phyloP scores from a whole-genome alignment of 1,139 yeast species.

The Yamadazyma taylorii region DNA sequence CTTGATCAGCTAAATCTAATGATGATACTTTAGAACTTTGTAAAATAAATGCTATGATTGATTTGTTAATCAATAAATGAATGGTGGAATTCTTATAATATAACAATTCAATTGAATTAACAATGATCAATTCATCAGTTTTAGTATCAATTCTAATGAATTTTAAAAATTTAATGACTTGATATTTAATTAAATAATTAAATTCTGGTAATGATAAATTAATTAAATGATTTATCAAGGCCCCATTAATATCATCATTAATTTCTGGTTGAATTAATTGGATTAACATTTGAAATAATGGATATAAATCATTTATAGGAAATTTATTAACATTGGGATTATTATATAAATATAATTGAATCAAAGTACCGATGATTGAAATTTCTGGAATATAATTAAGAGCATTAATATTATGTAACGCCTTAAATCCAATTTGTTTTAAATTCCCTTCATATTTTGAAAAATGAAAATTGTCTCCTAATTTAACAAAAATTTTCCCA shows the following conservation, averaged over 20 bases:
- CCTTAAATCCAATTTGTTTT: constrained; percentile 43
- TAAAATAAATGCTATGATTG: constrained; percentile 36
- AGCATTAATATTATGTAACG: constrained; percentile 42
- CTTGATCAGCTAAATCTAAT: constrained; percentile 30
- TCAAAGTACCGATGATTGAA: constrained; percentile 39
- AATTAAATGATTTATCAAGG: constrained; percentile 14
- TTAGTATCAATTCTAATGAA: constrained; percentile 32
- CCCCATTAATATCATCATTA: constrained; percentile 13
- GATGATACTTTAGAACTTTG: constrained; percentile 16
- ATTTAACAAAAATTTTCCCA: constrained; percentile 41
- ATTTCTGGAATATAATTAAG: constrained; percentile 38
- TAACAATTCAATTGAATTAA: constrained; percentile 41
- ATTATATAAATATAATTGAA: constrained; percentile 33
- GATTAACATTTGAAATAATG: constrained; percentile 18
- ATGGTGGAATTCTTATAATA: constrained; percentile 46
- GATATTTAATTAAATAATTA: constrained; percentile 24
- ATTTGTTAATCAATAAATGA: constrained; percentile 40
- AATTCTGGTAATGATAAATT: constrained; percentile 20
- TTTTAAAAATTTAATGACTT: constrained; percentile 36
- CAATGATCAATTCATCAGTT: constrained; percentile 27
- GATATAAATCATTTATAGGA: constrained; percentile 28
- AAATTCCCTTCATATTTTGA: constrained; percentile 24
- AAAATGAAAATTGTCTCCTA: constrained; percentile 36
- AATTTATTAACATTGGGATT: constrained; percentile 16
- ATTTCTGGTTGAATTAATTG: constrained; percentile 10